Conservation (phyloP, 805 yeast species). For the Myxozyma nipponensis region DNA sequence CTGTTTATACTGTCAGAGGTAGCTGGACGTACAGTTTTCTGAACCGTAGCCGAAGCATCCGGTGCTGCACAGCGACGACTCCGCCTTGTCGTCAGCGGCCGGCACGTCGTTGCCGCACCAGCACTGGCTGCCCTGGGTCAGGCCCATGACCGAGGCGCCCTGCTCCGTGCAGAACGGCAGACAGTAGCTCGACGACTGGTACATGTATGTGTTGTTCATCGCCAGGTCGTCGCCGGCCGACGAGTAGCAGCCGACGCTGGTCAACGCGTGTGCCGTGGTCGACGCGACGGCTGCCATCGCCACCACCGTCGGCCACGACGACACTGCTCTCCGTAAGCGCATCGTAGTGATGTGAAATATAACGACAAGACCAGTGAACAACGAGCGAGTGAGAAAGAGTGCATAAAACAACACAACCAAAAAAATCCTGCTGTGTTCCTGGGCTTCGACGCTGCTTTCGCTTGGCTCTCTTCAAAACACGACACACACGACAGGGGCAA, state of each 20-base stretch:
- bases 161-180: slow-evolving; percentile 46
- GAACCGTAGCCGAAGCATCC: slow-evolving; percentile 60
- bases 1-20: slow-evolving; percentile 31
- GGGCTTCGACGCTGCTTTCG: too few species aligned
- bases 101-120: slow-evolving; percentile 58
- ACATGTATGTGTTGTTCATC: slow-evolving; percentile 48
- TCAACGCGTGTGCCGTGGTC: neutral
- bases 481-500: too few species aligned
- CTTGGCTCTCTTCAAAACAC: too few species aligned
- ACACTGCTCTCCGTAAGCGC: neutral
- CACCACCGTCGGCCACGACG: neutral
- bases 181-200: slow-evolving; percentile 61
- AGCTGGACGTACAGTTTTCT: slow-evolving; percentile 50
- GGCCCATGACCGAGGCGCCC: slow-evolving; percentile 46
- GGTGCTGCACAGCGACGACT: slow-evolving; percentile 41
- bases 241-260: slow-evolving; percentile 42
- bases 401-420: neutral
- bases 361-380: neutral
- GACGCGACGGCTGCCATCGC: neutral
- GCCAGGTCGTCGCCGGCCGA: slow-evolving; percentile 37
- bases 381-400: neutral
- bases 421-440: too few species aligned
- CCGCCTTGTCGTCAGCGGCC: slow-evolving; percentile 27
- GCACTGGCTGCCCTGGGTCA: slow-evolving; percentile 53
- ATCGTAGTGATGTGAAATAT: too few species aligned